Evolutionary conservation across 2,329 filamentous ascomycete genomes (phyloP), one percentile per base, ranked within the genome.

Genomic region (Alternaria sp.): DNA sequence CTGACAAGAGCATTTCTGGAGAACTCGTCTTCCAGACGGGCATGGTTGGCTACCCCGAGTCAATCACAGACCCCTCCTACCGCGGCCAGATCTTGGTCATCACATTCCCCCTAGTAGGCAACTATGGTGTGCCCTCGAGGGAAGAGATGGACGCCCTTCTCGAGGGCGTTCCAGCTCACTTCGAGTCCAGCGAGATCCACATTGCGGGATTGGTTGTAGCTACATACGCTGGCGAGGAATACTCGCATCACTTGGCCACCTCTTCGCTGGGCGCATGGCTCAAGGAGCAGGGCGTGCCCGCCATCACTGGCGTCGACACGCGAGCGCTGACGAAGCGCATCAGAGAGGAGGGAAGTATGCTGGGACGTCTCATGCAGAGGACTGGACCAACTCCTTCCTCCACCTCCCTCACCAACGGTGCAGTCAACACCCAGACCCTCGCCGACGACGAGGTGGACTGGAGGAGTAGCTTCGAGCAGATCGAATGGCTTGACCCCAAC

Each of bases 1-100:
- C 94, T 66, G 86, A 92, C 76, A 97, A 94, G 87, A 97, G 92
- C 83, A 89, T 96, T 75, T 92, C 94, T 69, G 95, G 95, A 80
- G 95, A 99, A 85, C 86, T 99, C 79, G 95, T 99, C 82, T 99
- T 99, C 85, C 94, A 98, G 86, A 99, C 95, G 60, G 95, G 95
- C 81, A 97, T 98, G 94, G 95, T 98, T 72, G 95, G 95, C 76
- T 99, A 99, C 80, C 94, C 95, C 43, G 95, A 99, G 85, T 96
- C 91, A 49, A 86, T 95, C 72, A 94, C 92, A 63, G 92, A 95
- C 77, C 92, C 92, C 69, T 94, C 92, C 51, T 94, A 95, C 81
- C 90, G 91, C 51, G 92, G 92, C 64, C 94, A 99, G 83, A 97
- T 99, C 72, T 87, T 99, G 72, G 94, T 98, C 81, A 89, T 98